Base-by-base conservation (phyloP, 1,284 basidiomycete species). In the Psilocybe mexicana region DNA sequence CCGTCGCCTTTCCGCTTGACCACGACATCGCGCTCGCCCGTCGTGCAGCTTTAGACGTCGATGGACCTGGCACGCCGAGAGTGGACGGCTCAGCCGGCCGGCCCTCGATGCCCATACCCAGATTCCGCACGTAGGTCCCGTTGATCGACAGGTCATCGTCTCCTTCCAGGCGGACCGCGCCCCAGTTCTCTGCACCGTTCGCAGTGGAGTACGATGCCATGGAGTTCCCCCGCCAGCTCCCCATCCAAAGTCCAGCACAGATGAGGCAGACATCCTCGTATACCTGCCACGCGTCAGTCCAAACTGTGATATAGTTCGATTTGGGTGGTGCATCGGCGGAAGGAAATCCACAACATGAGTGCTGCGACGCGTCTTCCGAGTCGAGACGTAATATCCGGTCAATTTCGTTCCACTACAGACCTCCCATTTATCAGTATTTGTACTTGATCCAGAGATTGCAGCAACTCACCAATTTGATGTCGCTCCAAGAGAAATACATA, bases 231-330 rank as follows among this genome's bases (percentile, higher is more conserved):
- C 80, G 78, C 87, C 83, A 88, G 14, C 80, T 76, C 26, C 86
- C 87, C 67, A 88, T 82, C 87, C 88, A 91, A 12, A 91, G 76
- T 1, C 87, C 84, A 0, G 89, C 90, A 65, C 90, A 92, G 50
- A 90, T 77, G 43, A 92, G 76, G 61, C 90, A 92, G 10, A 88
- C 86, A 61, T 92, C 90, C 71, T 93, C 90, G 65, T 92, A 93
- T 12, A 92, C 77, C 26, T 82, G 80, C 88, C 89, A 90, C 7
- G 81, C 81, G 61, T 91, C 88, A n/a, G 83, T 78, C 86, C 86
- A 90, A 0, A 78, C 63, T 1, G 80, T 77, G 30, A 79, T 67
- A 0, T 75, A 58, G 51, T 76, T 79, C 50, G 70, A 65, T 67
- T 74, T 78, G 12, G 43, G 6, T 33, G 58, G 35, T 14, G 43